phyloP scores from a whole-genome alignment of 805 yeast species.

The Candida takata region DNA sequence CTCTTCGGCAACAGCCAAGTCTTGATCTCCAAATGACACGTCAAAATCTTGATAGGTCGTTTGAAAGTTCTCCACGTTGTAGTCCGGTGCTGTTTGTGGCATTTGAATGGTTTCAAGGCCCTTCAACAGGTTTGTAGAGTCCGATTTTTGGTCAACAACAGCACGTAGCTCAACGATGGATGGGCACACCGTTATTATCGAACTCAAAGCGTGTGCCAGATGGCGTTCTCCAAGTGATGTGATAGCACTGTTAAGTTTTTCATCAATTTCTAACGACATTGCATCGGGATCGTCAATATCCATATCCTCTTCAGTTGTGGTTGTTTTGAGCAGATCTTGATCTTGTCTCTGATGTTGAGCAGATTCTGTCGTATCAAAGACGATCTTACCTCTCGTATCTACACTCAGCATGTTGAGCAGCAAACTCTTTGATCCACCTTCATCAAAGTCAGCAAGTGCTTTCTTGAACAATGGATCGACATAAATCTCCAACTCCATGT shows the following conservation, averaged over 20 bases:
- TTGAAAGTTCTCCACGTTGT: slow-evolving; percentile 7
- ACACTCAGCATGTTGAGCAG: slow-evolving; percentile 54
- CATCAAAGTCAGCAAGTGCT: slow-evolving; percentile 69
- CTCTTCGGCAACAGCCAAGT: slow-evolving; percentile 1
- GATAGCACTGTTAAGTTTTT: slow-evolving; percentile 2
- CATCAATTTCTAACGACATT: slow-evolving; percentile 3
- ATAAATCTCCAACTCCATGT: slow-evolving; percentile 54
- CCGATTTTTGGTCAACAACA: slow-evolving; percentile 14
- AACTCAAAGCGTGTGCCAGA: slow-evolving; percentile 2
- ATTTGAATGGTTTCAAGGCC: slow-evolving; percentile 7
- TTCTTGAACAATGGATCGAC: slow-evolving; percentile 71
- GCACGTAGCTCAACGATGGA: slow-evolving; percentile 15
- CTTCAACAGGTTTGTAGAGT: slow-evolving; percentile 12
- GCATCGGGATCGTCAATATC: slow-evolving; percentile 18
- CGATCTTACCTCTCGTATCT: slow-evolving; percentile 46
- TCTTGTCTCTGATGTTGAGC: slow-evolving; percentile 11
- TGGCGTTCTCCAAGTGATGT: slow-evolving; percentile 12
- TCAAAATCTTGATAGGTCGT: slow-evolving; percentile 10
- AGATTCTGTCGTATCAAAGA: slow-evolving; percentile 51
- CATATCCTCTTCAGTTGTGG: slow-evolving; percentile 13
- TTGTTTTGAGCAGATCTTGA: no score
- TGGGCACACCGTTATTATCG: slow-evolving; percentile 12
- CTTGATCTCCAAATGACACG: slow-evolving; percentile 10
- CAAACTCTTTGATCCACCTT: slow-evolving; percentile 71
- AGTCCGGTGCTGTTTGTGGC: slow-evolving; percentile 3